Conservation (phyloP, 2,329 filamentous ascomycete species). For the Colletotrichum zoysiae region DNA sequence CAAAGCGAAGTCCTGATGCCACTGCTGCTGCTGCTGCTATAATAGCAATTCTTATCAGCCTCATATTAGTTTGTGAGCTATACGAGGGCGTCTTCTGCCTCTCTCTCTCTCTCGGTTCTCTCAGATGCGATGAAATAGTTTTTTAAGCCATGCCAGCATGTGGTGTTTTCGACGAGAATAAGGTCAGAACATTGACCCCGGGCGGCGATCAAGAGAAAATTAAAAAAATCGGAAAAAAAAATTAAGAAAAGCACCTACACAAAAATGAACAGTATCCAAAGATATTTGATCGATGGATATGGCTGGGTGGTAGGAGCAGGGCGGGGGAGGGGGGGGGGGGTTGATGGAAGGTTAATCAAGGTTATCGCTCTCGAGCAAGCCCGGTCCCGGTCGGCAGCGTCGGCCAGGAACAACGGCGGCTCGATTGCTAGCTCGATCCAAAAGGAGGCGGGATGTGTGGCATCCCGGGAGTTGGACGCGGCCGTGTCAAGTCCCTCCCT, state of each 20-base stretch:
- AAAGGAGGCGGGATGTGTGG: constrained; percentile 9
- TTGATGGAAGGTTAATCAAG: constrained; percentile 32
- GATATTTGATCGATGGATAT: constrained; percentile 11
- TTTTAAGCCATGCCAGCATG: constrained; percentile 38
- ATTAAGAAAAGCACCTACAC: neutral
- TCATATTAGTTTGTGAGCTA: constrained; percentile 21
- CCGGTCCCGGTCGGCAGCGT: constrained; percentile 24
- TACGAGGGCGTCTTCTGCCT: constrained; percentile 8
- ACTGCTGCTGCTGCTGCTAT: constrained; percentile 29
- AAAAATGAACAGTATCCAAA: neutral
- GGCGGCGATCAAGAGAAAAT: neutral
- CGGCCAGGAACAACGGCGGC: constrained; percentile 26
- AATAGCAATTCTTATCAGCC: constrained; percentile 24
- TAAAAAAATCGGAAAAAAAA: neutral
- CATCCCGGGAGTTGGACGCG: constrained; percentile 24
- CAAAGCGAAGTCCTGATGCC: constrained; percentile 28
- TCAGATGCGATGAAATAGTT: constrained; percentile 15
- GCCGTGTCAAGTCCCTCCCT: constrained; percentile 29
- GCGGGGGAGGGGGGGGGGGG: constrained; percentile 2
- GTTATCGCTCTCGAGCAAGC: constrained; percentile 4
- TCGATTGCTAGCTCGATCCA: constrained; percentile 15
- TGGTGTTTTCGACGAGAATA: neutral
- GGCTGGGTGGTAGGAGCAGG: constrained; percentile 1
- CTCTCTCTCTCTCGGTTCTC: neutral
- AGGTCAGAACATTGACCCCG: neutral